Evolutionary conservation across 208 protist species (phyloP).

Genomic region (Leishmania major): DNA sequence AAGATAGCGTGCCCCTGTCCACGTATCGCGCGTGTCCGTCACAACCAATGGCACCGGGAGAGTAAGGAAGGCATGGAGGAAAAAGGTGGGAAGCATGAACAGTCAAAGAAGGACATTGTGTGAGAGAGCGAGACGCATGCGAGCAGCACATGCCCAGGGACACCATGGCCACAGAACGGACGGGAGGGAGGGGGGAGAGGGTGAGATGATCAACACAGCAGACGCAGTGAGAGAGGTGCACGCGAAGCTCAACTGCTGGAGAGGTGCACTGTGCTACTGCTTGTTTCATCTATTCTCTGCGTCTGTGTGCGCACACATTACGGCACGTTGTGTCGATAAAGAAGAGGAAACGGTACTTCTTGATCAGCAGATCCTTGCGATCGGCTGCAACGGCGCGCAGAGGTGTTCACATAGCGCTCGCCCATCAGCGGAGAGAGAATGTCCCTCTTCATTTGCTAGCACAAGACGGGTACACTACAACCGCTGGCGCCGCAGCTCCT

Average conservation of each 20-base stretch:
- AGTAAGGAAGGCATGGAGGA: background rate
- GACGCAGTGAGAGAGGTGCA: background rate
- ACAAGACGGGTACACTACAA: background rate
- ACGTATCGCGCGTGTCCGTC: background rate
- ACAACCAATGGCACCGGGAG: background rate
- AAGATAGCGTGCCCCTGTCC: background rate
- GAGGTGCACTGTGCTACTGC: background rate
- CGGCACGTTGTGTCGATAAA: background rate
- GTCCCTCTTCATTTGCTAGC: background rate
- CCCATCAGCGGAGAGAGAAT: background rate
- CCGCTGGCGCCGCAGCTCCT: background rate
- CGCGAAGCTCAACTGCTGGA: background rate
- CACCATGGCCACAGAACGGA: background rate
- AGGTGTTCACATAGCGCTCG: background rate
- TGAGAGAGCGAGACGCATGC: background rate
- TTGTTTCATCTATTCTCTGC: background rate
- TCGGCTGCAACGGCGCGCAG: background rate
- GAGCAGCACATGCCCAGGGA: background rate
- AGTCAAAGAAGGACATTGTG: background rate
- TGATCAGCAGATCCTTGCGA: background rate
- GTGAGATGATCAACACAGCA: background rate
- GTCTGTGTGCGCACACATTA: background rate
- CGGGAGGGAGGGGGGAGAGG: background rate
- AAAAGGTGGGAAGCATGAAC: background rate
- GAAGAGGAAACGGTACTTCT: background rate